Percentiles rank a stretch among this genome's conserved stretches.
These are phyloP conservation scores for Boletus semigastroideus DNA, from an alignment of 1,284 basidiomycete species.

Conservation along the genomic window DNA sequence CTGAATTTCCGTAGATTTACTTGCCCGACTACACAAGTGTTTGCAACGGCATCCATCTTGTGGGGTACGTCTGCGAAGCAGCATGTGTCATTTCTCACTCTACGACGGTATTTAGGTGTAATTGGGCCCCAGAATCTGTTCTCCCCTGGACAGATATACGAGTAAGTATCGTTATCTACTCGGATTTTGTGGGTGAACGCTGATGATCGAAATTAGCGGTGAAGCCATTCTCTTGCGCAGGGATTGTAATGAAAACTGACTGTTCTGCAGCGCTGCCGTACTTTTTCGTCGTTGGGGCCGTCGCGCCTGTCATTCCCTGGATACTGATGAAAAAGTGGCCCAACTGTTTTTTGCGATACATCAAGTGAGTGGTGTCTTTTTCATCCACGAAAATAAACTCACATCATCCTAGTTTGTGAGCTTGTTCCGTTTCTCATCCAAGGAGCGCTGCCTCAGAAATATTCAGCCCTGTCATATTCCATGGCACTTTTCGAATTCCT, in stretches of 20 bases:
- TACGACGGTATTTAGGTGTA: conserved; percentile 25
- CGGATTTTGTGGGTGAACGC: not conserved
- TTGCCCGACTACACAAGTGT: conserved; percentile 36
- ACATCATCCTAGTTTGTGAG: conserved; percentile 19
- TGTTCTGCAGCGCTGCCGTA: conserved; percentile 35
- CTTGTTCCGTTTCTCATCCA: not conserved
- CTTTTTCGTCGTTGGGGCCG: conserved; percentile 47
- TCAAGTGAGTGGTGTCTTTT: conserved; percentile 35
- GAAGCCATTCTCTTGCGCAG: not conserved
- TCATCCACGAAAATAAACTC: too few species aligned
- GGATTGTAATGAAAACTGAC: not conserved
- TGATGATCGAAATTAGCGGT: conserved; percentile 12
- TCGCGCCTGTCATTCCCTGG: conserved; percentile 44
- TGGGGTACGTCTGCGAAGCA: conserved; percentile 16
- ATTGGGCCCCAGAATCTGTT: conserved; percentile 41
- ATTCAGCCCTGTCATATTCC: conserved; percentile 31
- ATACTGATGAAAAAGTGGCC: conserved; percentile 41
- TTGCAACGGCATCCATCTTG: conserved; percentile 38
- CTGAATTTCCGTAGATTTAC: conserved; percentile 26
- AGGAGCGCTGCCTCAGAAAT: not conserved
- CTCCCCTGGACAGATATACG: conserved; percentile 35
- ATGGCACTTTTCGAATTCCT: conserved; percentile 33
- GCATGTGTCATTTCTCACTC: not conserved
- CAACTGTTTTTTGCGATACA: conserved; percentile 42
- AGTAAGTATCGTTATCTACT: conserved; percentile 11